Evolutionary conservation across 2,329 filamentous ascomycete species (phyloP).

Genomic region (Blastomyces parvus): DNA sequence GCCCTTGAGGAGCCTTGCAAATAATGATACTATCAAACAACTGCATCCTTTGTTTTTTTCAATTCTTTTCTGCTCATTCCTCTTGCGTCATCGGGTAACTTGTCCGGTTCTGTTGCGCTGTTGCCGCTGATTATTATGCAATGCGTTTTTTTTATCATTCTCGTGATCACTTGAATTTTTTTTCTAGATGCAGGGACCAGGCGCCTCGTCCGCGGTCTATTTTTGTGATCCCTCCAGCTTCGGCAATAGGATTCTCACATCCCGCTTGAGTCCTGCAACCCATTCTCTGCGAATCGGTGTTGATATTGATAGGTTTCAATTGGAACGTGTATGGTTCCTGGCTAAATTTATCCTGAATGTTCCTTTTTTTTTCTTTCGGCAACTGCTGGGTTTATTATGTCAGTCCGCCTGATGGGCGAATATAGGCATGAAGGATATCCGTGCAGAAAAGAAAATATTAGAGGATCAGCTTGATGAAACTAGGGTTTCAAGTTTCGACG

Average conservation of each 20-base stretch:
- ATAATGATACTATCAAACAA: background rate
- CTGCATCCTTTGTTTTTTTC: background rate
- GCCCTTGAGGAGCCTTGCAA: background rate
- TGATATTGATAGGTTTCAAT: background rate
- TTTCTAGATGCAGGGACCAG: background rate
- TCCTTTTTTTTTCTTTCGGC: background rate
- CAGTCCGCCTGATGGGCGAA: background rate
- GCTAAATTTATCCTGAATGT: background rate
- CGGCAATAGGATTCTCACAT: background rate
- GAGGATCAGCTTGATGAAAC: background rate
- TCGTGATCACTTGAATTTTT: background rate
- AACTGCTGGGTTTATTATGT: background rate
- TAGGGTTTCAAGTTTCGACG: background rate
- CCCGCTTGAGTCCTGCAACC: background rate
- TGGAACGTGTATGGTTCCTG: background rate
- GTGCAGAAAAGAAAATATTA: background rate
- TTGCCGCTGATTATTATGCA: background rate
- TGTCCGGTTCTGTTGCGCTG: background rate
- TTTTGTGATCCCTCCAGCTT: background rate
- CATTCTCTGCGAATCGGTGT: background rate
- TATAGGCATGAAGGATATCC: background rate
- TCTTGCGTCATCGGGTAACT: background rate
- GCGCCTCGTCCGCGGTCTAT: background rate
- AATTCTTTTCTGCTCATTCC: background rate
- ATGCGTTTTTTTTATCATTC: background rate